A percentile compares a stretch with the other conserved stretches of the same genome.
phyloP scores from a whole-genome alignment of 2,329 filamentous ascomycete genomes.

The Thelonectria blattea region DNA sequence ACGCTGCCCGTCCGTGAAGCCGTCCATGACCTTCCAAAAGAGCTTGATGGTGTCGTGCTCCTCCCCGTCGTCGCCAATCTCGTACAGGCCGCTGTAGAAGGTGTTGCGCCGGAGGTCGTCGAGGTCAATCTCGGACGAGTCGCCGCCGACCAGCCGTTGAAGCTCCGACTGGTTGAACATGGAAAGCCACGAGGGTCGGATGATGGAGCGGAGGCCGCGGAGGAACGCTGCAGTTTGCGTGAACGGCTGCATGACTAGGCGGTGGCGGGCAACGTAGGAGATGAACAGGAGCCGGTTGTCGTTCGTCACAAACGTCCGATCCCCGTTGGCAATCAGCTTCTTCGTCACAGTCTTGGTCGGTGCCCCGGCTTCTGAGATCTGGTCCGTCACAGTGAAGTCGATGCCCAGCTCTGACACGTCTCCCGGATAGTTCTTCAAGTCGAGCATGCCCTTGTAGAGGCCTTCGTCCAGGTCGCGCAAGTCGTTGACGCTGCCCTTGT shows the following conservation, averaged over 20 bases:
- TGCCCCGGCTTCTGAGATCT: constrained; percentile 53
- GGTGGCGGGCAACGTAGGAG: constrained; percentile 86
- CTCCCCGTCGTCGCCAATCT: constrained; percentile 82
- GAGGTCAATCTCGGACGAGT: constrained; percentile 84
- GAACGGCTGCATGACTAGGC: constrained; percentile 79
- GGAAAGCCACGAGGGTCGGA: constrained; percentile 89
- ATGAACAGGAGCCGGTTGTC: constrained; percentile 95
- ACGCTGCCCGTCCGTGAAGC: constrained; percentile 76
- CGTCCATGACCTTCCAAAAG: constrained; percentile 90
- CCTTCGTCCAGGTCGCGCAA: constrained; percentile 89
- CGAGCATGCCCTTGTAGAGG: constrained; percentile 83
- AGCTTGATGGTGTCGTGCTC: constrained; percentile 86
- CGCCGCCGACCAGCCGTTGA: constrained; percentile 90
- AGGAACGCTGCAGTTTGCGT: constrained; percentile 89
- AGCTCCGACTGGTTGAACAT: constrained; percentile 99
- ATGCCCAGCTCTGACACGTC: constrained; percentile 75
- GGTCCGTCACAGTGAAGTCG: constrained; percentile 89
- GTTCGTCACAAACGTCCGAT: constrained; percentile 82
- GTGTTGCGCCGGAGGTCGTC: constrained; percentile 86
- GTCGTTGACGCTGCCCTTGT: constrained; percentile 94
- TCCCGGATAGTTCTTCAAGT: constrained; percentile 84
- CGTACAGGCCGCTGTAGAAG: constrained; percentile 84
- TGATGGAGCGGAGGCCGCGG: constrained; percentile 82
- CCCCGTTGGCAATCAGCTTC: constrained; percentile 78
- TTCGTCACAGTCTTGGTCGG: constrained; percentile 69